Conservation (phyloP, 2,329 filamentous ascomycete genomes). For the Colletotrichum sp. region DNA sequence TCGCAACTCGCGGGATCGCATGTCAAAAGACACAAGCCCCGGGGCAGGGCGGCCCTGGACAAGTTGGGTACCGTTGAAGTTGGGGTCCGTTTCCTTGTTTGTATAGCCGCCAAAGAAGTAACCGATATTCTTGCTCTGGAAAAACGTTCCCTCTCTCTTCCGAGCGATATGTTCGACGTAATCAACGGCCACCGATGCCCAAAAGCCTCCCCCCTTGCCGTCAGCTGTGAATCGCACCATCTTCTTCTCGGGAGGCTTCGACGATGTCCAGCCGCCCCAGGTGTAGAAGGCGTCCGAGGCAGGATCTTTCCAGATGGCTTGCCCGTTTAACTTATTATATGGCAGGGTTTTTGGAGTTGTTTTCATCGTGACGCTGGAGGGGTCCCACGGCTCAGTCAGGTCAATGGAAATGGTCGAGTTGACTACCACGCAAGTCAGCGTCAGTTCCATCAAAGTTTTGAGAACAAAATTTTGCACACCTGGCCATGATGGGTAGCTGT, state of each 20-base stretch:
- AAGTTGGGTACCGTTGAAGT: background rate
- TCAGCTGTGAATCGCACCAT: fast-evolving
- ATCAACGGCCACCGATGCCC: no score
- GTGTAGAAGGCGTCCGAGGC: fast-evolving
- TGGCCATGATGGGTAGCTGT: background rate
- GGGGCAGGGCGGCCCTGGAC: background rate
- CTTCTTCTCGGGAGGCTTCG: fast-evolving
- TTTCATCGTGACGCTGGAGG: background rate
- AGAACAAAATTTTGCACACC: fast-evolving
- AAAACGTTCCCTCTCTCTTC: background rate
- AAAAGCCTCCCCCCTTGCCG: fast-evolving
- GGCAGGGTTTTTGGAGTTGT: fast-evolving
- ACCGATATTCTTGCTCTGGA: background rate
- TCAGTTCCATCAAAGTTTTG: background rate
- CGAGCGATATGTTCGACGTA: no score
- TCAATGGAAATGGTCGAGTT: background rate
- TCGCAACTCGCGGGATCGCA: background rate
- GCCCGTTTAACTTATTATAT: fast-evolving
- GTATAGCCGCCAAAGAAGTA: background rate
- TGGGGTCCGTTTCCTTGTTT: background rate
- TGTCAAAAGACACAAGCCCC: background rate
- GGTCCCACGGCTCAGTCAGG: background rate
- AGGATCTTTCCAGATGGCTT: background rate
- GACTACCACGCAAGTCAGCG: fast-evolving
- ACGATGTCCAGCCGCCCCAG: background rate